Evolutionary conservation across 805 yeast species (phyloP), one percentile per base, ranked within the genome.

Genomic region (Hanseniaspora lachancei): DNA sequence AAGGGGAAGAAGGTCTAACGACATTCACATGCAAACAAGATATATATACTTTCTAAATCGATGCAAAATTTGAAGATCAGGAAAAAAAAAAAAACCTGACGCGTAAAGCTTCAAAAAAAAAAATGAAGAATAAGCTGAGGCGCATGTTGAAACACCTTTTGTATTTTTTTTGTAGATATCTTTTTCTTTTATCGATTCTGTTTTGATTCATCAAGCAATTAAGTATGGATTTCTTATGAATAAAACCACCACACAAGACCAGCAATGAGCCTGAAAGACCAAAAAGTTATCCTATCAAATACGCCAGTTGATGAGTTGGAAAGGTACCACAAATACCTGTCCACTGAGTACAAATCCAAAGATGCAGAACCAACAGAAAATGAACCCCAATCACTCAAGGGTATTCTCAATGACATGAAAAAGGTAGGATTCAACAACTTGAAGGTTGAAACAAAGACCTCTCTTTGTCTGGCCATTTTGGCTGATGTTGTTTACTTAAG

Each of bases 401-500:
- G 42, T 3, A 13, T 29, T 6, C 18, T 50, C 23, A 24, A 35
- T 16, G 39, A 52, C 16, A 9, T 53, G 21, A 53, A 53, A 34
- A 53, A 53, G 21, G 34, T 46, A 24, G 48, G 50, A 18, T 53
- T 44, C 21, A 34, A 36, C 16, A 39, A 36, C 16, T 24, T 53
- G 9, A 23, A 15, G 20, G 6, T 5, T 12, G 21, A 36, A 27
- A 16, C 39, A 23, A 40, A 52, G 20, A 21, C 43, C 1, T 20
- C 48, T 6, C 29, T 53, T 16, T 46, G 50, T 20, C 12, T 46
- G 2, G 40, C 56, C 2, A 46, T 53, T 21, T 29, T 53, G 29
- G 41, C 56, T 15, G 50, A 53, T 39, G 38, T 53, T 27, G 15
- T 53, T 16, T 46, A 43, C 16, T 23, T 53, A 10, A 24, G 50